phyloP scores from a whole-genome alignment of 768 basidiomycete species.

The Tulasnella sp. region DNA sequence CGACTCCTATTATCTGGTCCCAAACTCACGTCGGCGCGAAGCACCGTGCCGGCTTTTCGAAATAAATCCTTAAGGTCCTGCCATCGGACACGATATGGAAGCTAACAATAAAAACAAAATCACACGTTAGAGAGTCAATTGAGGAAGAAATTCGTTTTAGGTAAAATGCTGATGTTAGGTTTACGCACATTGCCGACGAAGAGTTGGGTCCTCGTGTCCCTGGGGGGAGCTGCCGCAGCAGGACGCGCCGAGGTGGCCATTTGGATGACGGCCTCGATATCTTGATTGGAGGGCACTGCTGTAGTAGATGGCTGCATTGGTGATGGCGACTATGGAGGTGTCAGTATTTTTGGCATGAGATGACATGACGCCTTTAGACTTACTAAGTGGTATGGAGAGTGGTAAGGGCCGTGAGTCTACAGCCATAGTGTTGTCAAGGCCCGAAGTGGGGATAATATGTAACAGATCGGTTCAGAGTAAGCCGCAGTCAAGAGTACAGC shows the following conservation, averaged over 20 bases:
- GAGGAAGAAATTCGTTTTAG: not conserved
- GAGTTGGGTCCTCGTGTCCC: slow-evolving; percentile 88
- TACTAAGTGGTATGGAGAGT: no score
- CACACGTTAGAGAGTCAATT: slow-evolving; percentile 10
- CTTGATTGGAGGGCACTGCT: slow-evolving; percentile 41
- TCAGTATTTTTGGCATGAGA: no score
- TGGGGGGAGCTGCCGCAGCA: slow-evolving; percentile 27
- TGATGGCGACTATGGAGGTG: no score
- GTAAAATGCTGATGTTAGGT: slow-evolving; percentile 6
- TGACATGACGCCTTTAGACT: no score
- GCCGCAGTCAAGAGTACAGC: not conserved
- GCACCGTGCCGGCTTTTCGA: slow-evolving; percentile 83
- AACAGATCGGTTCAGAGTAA: not conserved
- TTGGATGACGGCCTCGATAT: slow-evolving; percentile 87
- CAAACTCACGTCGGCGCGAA: slow-evolving; percentile 48
- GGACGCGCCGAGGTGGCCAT: slow-evolving; percentile 70
- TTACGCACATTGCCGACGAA: slow-evolving; percentile 87
- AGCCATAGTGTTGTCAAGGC: not conserved
- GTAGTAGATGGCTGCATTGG: not conserved
- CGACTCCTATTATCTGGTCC: slow-evolving; percentile 85
- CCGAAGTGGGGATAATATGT: not conserved
- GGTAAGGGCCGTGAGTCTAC: no score
- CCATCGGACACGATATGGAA: slow-evolving; percentile 96
- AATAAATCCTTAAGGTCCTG: slow-evolving; percentile 99
- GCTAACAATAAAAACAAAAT: no score